Evolutionary conservation across 1,284 basidiomycete genomes (phyloP).

Genomic region (Tausonia pullulans): DNA sequence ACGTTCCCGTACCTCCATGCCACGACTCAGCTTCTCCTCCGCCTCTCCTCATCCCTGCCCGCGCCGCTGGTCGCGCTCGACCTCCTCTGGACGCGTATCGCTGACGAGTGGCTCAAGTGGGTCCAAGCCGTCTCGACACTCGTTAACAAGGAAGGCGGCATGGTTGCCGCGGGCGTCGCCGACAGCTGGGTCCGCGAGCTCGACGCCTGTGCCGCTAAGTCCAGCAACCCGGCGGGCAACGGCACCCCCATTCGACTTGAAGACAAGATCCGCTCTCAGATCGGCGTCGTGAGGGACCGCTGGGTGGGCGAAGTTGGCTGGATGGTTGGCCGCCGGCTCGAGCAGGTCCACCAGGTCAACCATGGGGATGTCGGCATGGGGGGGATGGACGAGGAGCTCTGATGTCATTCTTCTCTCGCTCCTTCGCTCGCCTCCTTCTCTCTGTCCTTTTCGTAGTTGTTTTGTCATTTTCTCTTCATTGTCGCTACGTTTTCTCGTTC

Average conservation of each 20-base stretch:
- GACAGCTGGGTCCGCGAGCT: slow-evolving; percentile 13
- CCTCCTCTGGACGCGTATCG: slow-evolving; percentile 10
- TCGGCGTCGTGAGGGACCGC: slow-evolving; percentile 5
- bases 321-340: not conserved
- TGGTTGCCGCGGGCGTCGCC: slow-evolving; percentile 11
- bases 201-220: not conserved
- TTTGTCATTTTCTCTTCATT: too few species aligned
- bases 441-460: too few species aligned
- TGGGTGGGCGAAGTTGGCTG: slow-evolving; percentile 4
- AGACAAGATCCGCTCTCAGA: not conserved
- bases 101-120: slow-evolving; percentile 12
- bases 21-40: slow-evolving; percentile 5
- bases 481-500: too few species aligned
- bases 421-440: too few species aligned
- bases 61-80: not conserved
- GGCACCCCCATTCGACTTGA: not conserved
- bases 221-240: not conserved
- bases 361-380: not conserved
- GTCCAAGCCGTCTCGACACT: not conserved
- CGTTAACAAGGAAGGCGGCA: slow-evolving; percentile 12
- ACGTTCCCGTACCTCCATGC: slow-evolving; percentile 12
- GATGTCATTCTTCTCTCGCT: not conserved
- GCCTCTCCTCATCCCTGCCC: not conserved
- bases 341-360: not conserved
- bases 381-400: slow-evolving; percentile 6